These are phyloP conservation scores for Acanthamoeba culbertsoni DNA, from an alignment of 208 protist genomes.

Conservation along the genomic window DNA sequence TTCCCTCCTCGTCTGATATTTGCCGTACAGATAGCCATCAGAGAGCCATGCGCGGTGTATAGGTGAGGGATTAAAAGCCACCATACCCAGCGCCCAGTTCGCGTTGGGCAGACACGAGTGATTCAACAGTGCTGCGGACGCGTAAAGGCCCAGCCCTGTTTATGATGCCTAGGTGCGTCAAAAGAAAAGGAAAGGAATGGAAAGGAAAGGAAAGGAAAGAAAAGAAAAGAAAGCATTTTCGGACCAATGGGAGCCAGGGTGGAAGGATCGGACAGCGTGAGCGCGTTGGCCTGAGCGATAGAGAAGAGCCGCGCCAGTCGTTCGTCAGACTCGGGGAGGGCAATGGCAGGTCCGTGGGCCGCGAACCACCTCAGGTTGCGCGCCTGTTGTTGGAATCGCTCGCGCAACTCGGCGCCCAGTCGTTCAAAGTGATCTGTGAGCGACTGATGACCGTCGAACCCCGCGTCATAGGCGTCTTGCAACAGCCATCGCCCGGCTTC, in stretches of 20 bases:
- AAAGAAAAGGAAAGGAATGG: background rate
- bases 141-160: background rate
- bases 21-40: background rate
- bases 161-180: background rate
- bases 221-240: background rate
- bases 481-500: background rate
- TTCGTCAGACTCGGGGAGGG: background rate
- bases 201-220: background rate
- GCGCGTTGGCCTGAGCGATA: background rate
- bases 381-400: background rate
- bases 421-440: background rate
- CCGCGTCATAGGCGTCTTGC: background rate
- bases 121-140: background rate
- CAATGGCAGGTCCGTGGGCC: background rate
- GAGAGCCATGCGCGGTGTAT: background rate
- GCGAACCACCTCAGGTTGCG: conserved; percentile 3
- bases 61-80: background rate
- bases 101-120: conserved; percentile 22
- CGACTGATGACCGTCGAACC: background rate
- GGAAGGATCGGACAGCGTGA: background rate
- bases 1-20: background rate
- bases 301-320: background rate
- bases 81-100: background rate
- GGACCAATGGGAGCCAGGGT: background rate
- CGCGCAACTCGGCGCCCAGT: background rate